Conservation (phyloP, 805 yeast species). For the Danielia reshetovae region DNA sequence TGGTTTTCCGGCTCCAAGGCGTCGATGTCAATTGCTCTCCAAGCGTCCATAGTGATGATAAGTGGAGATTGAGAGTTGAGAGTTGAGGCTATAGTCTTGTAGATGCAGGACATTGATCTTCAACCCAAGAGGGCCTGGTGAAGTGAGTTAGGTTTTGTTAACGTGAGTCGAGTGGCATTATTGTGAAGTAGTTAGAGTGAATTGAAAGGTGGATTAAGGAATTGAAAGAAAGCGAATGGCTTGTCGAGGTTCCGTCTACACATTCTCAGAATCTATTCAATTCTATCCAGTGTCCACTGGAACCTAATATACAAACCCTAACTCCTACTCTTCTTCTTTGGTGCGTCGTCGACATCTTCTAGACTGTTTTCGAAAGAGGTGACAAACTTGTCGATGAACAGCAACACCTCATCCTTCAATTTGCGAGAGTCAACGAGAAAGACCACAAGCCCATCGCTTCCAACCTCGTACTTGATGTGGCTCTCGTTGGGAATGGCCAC, state of each 20-base stretch:
- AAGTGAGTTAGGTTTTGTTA: no score
- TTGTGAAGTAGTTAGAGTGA: no score
- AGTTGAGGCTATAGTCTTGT: no score
- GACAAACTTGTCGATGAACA: slow-evolving; percentile 40
- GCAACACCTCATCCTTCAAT: slow-evolving; percentile 35
- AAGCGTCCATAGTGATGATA: slow-evolving; percentile 55
- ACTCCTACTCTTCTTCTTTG: slow-evolving; percentile 3
- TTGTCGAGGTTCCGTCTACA: no score
- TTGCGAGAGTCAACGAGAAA: slow-evolving; percentile 44
- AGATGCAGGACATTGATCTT: no score
- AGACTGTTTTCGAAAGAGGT: slow-evolving; percentile 3
- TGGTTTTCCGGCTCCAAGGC: slow-evolving; percentile 81
- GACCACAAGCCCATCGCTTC: slow-evolving; percentile 57
- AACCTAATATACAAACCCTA: neutral
- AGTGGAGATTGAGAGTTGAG: neutral
- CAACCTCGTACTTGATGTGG: slow-evolving; percentile 54
- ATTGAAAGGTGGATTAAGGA: no score
- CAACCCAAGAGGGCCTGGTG: no score
- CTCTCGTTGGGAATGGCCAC: slow-evolving; percentile 55
- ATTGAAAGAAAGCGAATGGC: no score
- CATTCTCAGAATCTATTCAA: no score
- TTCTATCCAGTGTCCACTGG: no score
- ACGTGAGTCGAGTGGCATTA: no score
- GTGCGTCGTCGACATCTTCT: slow-evolving; percentile 1
- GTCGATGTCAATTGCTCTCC: slow-evolving; percentile 96